Evolutionary conservation across 805 yeast genomes (phyloP).

Genomic region (Scheffersomyces stipitis): DNA sequence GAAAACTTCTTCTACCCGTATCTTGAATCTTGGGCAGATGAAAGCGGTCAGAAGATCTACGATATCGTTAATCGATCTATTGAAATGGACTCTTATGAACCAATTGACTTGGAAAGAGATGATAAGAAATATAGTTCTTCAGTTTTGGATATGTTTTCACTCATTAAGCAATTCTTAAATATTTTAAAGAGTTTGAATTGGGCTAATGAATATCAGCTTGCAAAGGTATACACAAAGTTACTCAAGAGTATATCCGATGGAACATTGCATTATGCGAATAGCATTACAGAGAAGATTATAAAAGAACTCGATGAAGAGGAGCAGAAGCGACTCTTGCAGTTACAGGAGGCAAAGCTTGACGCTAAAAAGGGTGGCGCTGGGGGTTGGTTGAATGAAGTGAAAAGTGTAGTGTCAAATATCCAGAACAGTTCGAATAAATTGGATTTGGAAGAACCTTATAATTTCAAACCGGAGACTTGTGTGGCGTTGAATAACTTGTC

Average conservation of each 20-base stretch:
- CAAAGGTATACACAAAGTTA: slow-evolving; percentile 59
- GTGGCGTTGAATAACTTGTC: slow-evolving; percentile 72
- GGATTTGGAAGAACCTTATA: slow-evolving; percentile 48
- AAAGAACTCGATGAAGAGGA: slow-evolving; percentile 43
- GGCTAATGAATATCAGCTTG: slow-evolving; percentile 62
- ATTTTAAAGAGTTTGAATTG: slow-evolving; percentile 65
- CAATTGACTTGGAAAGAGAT: slow-evolving; percentile 44
- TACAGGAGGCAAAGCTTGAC: slow-evolving; percentile 12
- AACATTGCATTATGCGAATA: slow-evolving; percentile 49
- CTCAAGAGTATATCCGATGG: slow-evolving; percentile 65
- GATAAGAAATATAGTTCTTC: slow-evolving; percentile 55
- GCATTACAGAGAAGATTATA: slow-evolving; percentile 35
- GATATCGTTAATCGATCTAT: slow-evolving; percentile 56
- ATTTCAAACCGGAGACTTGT: slow-evolving; percentile 62
- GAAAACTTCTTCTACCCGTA: slow-evolving; percentile 53
- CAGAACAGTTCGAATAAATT: slow-evolving; percentile 34
- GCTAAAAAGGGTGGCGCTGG: slow-evolving; percentile 5
- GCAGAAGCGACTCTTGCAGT: slow-evolving; percentile 12
- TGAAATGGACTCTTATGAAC: slow-evolving; percentile 55
- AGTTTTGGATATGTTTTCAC: slow-evolving; percentile 63
- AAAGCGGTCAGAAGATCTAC: slow-evolving; percentile 46
- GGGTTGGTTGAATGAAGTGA: slow-evolving; percentile 54
- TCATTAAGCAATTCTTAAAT: slow-evolving; percentile 56
- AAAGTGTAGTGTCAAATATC: slow-evolving; percentile 45
- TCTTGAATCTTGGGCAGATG: slow-evolving; percentile 38